Evolutionary conservation across 2,329 filamentous ascomycete species (phyloP), one percentile per base, ranked within the genome.

Genomic region (Capronia americana): DNA sequence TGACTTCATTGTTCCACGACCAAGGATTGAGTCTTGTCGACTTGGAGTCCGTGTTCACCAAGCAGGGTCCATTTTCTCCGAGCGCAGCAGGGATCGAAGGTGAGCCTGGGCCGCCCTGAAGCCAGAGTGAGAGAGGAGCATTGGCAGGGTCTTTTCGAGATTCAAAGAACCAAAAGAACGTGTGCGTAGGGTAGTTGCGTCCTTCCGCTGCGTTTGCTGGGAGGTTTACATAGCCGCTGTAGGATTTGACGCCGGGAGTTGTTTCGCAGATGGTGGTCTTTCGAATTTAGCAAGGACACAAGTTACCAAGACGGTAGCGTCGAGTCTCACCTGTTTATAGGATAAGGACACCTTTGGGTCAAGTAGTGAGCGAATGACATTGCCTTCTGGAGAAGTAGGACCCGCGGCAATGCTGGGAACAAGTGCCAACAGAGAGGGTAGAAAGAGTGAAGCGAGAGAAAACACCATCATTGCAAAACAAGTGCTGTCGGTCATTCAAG

Each of bases 1-100:
- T 75, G 64, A 61, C 85, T 26, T 85, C 82, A 69, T 86, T 85
- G 64, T 86, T 87, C 86, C 87, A 90, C 1, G 86, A 86, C 77
- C 84, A 87, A 0, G 86, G 84, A 70, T 90, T 90, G 20, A 80
- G 70, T n/a, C 75, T 74, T 0, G 82, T 82, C 17, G 74, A 76
- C 73, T 86, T 84, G 51, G 82, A 83, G 48, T 86, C 83, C 51
- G 78, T 75, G 48, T 84, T 82, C 30, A 88, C 78, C 6, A 74
- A 73, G 72, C 86, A 88, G 8, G 85, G 85, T 0, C 79, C 79
- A 51, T 84, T 77, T 74, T 84, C 84, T 67, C 80, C 80, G 70
- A 84, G 79, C 3, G 86, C 73, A 1, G 53, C 53, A 11, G 53
- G 83, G 79, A 89, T 83, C 14, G 84, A 87, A 12, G 82, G 84